Evolutionary conservation across 768 basidiomycete genomes (phyloP).

Genomic region (Lepiota venenata): DNA sequence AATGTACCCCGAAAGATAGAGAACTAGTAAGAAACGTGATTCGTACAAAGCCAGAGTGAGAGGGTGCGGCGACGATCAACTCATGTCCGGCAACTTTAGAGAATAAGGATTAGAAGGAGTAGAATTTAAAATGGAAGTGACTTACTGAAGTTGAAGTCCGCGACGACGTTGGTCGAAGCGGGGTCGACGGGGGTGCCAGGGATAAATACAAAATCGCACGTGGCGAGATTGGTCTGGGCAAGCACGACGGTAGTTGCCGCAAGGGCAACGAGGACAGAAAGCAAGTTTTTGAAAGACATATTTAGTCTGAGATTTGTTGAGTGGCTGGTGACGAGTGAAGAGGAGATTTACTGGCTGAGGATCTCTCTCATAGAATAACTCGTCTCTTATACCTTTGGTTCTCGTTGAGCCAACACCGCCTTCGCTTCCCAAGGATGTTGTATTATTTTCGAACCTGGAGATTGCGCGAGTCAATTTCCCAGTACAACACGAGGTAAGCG

Average conservation of each 20-base stretch:
- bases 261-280: not conserved
- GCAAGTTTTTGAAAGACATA: not conserved
- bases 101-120: too few species aligned
- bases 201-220: slow-evolving; percentile 2
- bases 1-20: not conserved
- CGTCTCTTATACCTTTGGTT: not conserved
- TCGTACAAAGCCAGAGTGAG: not conserved
- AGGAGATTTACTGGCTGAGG: not conserved
- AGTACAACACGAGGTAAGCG: too few species aligned
- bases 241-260: not conserved
- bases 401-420: not conserved
- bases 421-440: too few species aligned
- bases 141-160: slow-evolving; percentile 2
- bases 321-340: not conserved
- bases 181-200: slow-evolving; percentile 3
- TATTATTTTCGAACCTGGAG: too few species aligned
- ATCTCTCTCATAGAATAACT: not conserved
- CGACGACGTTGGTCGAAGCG: not conserved
- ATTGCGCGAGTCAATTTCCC: too few species aligned
- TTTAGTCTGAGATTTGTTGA: too few species aligned
- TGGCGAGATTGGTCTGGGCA: slow-evolving; percentile 1
- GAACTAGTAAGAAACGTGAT: not conserved
- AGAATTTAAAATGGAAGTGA: not conserved
- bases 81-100: not conserved
- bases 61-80: not conserved